A percentile compares a stretch with the other conserved stretches of the same genome.
Conservation (phyloP, 495 filamentous ascomycete genomes). For the Melanomma pulvis-pyrius region DNA sequence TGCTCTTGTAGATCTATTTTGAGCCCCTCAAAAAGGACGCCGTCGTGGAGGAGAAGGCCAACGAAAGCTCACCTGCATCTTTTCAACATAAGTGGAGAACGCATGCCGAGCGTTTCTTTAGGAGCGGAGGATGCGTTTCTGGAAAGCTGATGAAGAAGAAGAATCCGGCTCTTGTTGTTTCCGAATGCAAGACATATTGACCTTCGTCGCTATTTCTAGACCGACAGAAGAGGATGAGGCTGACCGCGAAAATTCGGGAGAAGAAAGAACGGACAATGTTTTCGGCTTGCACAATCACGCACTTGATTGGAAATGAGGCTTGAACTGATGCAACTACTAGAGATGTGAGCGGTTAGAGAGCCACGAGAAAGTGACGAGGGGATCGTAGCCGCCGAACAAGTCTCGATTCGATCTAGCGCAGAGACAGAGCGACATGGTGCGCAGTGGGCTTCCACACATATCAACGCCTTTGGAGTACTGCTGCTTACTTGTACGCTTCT, state of each 20-base stretch:
- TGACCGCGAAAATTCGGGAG: neutral
- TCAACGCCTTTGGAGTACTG: neutral
- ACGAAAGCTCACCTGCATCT: slow-evolving; percentile 11
- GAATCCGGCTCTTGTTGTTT: slow-evolving; percentile 24
- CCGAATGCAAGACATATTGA: slow-evolving; percentile 20
- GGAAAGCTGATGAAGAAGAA: neutral
- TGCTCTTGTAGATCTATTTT: slow-evolving; percentile 34
- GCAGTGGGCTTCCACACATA: neutral
- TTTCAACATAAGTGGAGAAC: slow-evolving; percentile 5
- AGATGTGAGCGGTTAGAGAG: slow-evolving; percentile 4
- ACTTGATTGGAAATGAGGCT: slow-evolving; percentile 9
- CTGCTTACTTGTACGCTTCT: neutral
- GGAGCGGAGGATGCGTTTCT: neutral
- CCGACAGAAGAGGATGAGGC: neutral
- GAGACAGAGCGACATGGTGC: neutral
- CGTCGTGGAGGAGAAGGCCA: neutral
- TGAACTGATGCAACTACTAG: slow-evolving; percentile 16
- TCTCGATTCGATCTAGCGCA: neutral
- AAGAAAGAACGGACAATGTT: neutral
- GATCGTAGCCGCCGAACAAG: neutral
- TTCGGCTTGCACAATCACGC: neutral
- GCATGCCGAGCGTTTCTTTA: slow-evolving; percentile 6
- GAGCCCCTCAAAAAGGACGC: slow-evolving; percentile 6
- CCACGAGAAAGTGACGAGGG: slow-evolving; percentile 1
- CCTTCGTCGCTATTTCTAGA: slow-evolving; percentile 24